Percentiles rank a stretch among this genome's conserved stretches.
Conservation (phyloP, 441 rosid species). For the Hura crepitans region DNA sequence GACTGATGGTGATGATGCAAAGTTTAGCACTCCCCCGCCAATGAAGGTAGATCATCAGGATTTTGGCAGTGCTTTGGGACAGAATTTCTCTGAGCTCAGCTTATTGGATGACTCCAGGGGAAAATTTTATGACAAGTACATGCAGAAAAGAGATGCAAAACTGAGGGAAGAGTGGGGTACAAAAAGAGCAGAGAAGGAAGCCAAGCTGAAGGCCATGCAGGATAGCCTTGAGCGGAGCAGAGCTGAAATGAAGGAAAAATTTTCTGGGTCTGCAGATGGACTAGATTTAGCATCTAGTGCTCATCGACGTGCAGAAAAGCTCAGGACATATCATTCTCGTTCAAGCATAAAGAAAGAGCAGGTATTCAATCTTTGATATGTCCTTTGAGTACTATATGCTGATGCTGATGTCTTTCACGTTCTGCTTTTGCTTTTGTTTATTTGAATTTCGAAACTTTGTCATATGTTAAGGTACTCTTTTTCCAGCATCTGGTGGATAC, state of each 20-base stretch:
- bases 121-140: constrained; percentile 73
- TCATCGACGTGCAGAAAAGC: constrained; percentile 65
- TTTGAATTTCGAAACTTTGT: constrained; percentile 29
- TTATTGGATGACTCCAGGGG: constrained; percentile 78
- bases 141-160: constrained; percentile 88
- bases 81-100: constrained; percentile 51
- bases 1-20: constrained; percentile 35
- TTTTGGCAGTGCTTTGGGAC: constrained; percentile 42
- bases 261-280: constrained; percentile 49
- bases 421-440: constrained; percentile 23
- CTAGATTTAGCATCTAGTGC: constrained; percentile 45
- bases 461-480: constrained; percentile 46
- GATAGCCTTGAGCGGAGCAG: constrained; percentile 82
- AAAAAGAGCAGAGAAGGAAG: constrained; percentile 84
- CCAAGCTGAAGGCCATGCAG: constrained; percentile 83
- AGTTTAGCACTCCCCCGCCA: constrained; percentile 59
- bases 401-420: constrained; percentile 22
- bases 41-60: constrained; percentile 47
- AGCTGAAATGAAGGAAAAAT: constrained; percentile 81
- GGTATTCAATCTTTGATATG: constrained; percentile 44
- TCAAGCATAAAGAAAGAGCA: constrained; percentile 64
- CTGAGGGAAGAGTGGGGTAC: constrained; percentile 90
- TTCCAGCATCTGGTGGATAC: constrained; percentile 64
- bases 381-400: too few relatives aligned
- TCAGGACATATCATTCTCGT: constrained; percentile 53